Conservation (phyloP, 208 protist species). For the Strigomonas galati region DNA sequence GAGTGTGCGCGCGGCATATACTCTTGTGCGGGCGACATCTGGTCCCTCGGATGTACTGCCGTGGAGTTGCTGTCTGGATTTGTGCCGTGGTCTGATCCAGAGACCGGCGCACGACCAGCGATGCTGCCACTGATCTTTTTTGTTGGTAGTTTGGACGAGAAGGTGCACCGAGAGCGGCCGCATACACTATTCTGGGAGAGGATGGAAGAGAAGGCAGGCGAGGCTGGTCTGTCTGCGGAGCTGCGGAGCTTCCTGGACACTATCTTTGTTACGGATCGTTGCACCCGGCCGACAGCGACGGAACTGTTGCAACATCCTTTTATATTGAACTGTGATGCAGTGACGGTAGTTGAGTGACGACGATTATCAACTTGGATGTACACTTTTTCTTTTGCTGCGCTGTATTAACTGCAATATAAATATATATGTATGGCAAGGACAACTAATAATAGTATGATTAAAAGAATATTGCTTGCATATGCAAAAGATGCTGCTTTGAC, state of each 20-base stretch:
- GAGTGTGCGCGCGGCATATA: slow-evolving; percentile 57
- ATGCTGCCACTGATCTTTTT: slow-evolving; percentile 52
- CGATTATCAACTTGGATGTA: neutral
- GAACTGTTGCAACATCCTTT: slow-evolving; percentile 65
- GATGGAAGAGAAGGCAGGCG: slow-evolving; percentile 26
- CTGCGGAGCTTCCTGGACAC: slow-evolving; percentile 36
- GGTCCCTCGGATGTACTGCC: slow-evolving; percentile 76
- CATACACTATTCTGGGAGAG: slow-evolving; percentile 1
- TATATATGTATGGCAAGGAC: too few species aligned
- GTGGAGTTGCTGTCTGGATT: slow-evolving; percentile 63
- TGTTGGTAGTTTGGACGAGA: slow-evolving; percentile 46
- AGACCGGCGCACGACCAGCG: slow-evolving; percentile 15
- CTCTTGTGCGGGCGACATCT: slow-evolving; percentile 83
- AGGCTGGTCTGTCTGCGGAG: slow-evolving; percentile 22
- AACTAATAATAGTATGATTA: too few species aligned
- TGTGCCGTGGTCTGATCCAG: slow-evolving; percentile 44
- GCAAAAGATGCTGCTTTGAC: neutral
- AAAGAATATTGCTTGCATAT: too few species aligned
- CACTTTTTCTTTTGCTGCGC: neutral
- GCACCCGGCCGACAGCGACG: slow-evolving; percentile 37
- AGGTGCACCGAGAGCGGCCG: neutral
- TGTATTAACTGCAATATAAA: neutral
- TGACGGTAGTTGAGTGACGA: neutral
- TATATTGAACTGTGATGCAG: slow-evolving; percentile 17
- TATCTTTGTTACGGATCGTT: slow-evolving; percentile 47